These are phyloP conservation scores for Phlegmacium glaucopus DNA, from an alignment of 768 basidiomycete species.

Conservation along the genomic window DNA sequence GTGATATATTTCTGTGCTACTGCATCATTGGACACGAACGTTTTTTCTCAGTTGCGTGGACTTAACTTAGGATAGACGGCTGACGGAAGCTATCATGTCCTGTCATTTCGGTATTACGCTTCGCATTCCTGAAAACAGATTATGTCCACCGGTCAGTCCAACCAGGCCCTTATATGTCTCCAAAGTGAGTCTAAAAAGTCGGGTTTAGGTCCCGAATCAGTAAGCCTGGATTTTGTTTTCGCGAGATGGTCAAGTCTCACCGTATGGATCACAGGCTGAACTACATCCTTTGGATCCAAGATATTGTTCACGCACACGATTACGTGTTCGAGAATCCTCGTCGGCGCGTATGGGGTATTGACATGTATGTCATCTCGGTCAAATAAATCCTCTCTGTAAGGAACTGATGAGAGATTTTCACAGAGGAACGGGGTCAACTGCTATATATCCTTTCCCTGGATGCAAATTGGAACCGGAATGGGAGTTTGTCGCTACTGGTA, in stretches of 20 bases:
- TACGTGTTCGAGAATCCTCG: conserved; percentile 8
- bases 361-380: conserved; percentile 54
- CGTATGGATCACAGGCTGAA: conserved; percentile 60
- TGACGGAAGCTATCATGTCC: conserved; percentile 76
- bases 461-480: conserved; percentile 52
- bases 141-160: conserved; percentile 81
- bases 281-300: conserved; percentile 84
- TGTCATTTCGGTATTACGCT: conserved; percentile 70
- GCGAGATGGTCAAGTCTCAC: too few species aligned
- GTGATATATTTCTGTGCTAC: too few species aligned
- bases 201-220: conserved; percentile 68
- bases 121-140: conserved; percentile 60
- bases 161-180: too few species aligned
- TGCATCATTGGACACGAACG: neutral
- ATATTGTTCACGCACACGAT: conserved; percentile 44
- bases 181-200: neutral
- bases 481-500: conserved; percentile 71
- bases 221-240: conserved; percentile 17
- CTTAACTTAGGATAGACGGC: conserved; percentile 48
- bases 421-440: conserved; percentile 89
- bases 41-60: neutral
- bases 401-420: neutral
- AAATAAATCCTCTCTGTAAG: neutral
- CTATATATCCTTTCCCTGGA: conserved; percentile 81
- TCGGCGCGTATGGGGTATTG: conserved; percentile 47